phyloP scores from a whole-genome alignment of 768 basidiomycete genomes.

The Mycena albidolilacea region DNA sequence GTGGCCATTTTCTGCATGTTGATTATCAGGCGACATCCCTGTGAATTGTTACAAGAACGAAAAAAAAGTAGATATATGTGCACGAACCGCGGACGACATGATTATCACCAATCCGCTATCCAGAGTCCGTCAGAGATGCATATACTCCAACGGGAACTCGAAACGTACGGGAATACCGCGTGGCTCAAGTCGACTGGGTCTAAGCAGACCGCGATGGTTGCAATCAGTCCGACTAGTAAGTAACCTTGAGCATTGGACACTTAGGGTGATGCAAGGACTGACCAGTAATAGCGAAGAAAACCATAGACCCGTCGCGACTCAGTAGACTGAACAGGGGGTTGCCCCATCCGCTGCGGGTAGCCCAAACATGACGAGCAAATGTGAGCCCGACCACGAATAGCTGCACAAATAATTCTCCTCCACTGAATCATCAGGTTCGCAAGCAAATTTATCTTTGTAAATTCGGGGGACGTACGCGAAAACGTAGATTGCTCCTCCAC shows the following conservation, averaged over 20 bases:
- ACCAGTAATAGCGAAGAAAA: constrained; percentile 11
- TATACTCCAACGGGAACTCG: neutral
- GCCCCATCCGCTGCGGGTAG: constrained; percentile 16
- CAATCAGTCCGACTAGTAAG: constrained; percentile 10
- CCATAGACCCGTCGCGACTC: constrained; percentile 14
- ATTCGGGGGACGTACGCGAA: constrained; percentile 7
- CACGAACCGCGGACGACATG: constrained; percentile 17
- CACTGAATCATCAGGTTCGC: neutral
- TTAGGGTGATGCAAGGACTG: neutral
- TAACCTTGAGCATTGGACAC: neutral
- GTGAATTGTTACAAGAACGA: neutral
- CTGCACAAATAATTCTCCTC: constrained; percentile 17
- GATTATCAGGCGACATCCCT: constrained; percentile 22
- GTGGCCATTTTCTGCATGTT: constrained; percentile 17
- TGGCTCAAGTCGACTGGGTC: constrained; percentile 5
- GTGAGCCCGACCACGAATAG: constrained; percentile 5
- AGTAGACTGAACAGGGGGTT: constrained; percentile 19
- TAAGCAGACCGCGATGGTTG: neutral
- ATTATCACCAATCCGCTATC: constrained; percentile 7
- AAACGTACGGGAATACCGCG: constrained; percentile 11
- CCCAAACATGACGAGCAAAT: constrained; percentile 4
- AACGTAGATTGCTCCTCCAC: neutral
- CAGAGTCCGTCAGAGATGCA: neutral
- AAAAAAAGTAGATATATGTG: neutral
- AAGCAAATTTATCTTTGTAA: neutral